Conservation (phyloP, 352 stramenopile genomes). For the Phytophthora capsici region DNA sequence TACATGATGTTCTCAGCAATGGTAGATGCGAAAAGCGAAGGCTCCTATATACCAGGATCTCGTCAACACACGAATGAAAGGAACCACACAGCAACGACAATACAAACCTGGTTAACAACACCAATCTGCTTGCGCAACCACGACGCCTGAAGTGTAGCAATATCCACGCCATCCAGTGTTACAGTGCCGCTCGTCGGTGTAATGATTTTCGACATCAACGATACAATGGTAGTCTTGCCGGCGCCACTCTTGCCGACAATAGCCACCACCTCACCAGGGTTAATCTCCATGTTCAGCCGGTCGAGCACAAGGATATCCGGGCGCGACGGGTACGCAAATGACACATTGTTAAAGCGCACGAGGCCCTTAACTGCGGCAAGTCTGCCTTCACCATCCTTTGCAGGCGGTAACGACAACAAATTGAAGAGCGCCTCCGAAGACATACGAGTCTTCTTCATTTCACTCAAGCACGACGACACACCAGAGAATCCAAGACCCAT, state of each 20-base stretch:
- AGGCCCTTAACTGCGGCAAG: conserved; percentile 60
- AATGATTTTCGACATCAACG: conserved; percentile 83
- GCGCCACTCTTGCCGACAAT: conserved; percentile 88
- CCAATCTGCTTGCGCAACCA: conserved; percentile 88
- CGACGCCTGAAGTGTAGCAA: conserved; percentile 64
- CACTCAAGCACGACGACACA: conserved; percentile 83
- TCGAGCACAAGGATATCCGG: conserved; percentile 75
- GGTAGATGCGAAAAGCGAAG: conserved; percentile 81
- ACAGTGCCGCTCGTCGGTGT: conserved; percentile 62
- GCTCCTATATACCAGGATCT: conserved; percentile 45
- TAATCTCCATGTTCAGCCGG: conserved; percentile 69
- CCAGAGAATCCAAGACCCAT: conserved; percentile 91
- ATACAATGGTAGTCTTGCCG: conserved; percentile 86
- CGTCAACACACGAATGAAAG: conserved; percentile 9
- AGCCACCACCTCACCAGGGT: conserved; percentile 82
- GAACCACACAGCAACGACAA: not conserved
- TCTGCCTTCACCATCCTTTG: conserved; percentile 47
- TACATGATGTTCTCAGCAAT: conserved; percentile 91
- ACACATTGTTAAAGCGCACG: conserved; percentile 84
- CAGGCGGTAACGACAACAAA: conserved; percentile 58
- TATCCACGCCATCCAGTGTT: conserved; percentile 76
- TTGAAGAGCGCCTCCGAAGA: conserved; percentile 78
- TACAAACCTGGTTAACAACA: conserved; percentile 76
- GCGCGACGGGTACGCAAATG: conserved; percentile 83
- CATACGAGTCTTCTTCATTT: conserved; percentile 78